phyloP scores from a whole-genome alignment of 2,329 filamentous ascomycete genomes.

The Colletotrichum magnum region DNA sequence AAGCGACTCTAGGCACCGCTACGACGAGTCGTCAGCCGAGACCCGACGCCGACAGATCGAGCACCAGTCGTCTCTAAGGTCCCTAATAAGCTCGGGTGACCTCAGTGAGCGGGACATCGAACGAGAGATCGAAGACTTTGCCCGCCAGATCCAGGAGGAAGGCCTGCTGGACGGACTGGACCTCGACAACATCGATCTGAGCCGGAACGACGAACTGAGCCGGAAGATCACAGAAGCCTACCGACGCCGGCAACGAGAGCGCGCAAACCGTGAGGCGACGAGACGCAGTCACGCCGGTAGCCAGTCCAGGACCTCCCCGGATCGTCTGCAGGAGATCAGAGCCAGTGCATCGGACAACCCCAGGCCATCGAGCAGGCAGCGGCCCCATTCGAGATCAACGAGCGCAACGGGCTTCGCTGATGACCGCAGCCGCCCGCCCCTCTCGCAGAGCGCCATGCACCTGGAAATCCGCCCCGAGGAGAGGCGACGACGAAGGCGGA shows the following conservation, averaged over 20 bases:
- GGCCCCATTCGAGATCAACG: slow-evolving; percentile 61
- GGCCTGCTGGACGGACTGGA: slow-evolving; percentile 91
- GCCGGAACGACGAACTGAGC: slow-evolving; percentile 90
- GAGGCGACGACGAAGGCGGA: slow-evolving; percentile 61
- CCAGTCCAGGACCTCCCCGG: slow-evolving; percentile 52
- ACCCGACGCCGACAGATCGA: slow-evolving; percentile 75
- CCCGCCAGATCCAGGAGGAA: slow-evolving; percentile 89
- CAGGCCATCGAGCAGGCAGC: slow-evolving; percentile 44
- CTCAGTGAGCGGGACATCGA: slow-evolving; percentile 85
- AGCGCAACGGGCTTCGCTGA: slow-evolving; percentile 60
- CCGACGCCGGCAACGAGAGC: slow-evolving; percentile 78
- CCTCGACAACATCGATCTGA: slow-evolving; percentile 86
- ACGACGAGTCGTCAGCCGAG: slow-evolving; percentile 53
- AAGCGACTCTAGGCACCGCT: slow-evolving; percentile 61
- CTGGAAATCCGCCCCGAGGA: slow-evolving; percentile 66
- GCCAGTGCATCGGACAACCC: slow-evolving; percentile 44
- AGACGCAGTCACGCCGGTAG: slow-evolving; percentile 60
- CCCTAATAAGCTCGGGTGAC: slow-evolving; percentile 84
- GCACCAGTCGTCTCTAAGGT: slow-evolving; percentile 90
- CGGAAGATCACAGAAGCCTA: slow-evolving; percentile 93
- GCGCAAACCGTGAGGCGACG: slow-evolving; percentile 25
- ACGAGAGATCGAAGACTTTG: slow-evolving; percentile 90
- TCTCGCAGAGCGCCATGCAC: slow-evolving; percentile 59
- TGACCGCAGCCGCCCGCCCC: slow-evolving; percentile 66
- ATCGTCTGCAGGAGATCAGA: slow-evolving; percentile 35